Evolutionary conservation across 2,329 filamentous ascomycete genomes (phyloP).

Genomic region (Metarhizium anisopliae): DNA sequence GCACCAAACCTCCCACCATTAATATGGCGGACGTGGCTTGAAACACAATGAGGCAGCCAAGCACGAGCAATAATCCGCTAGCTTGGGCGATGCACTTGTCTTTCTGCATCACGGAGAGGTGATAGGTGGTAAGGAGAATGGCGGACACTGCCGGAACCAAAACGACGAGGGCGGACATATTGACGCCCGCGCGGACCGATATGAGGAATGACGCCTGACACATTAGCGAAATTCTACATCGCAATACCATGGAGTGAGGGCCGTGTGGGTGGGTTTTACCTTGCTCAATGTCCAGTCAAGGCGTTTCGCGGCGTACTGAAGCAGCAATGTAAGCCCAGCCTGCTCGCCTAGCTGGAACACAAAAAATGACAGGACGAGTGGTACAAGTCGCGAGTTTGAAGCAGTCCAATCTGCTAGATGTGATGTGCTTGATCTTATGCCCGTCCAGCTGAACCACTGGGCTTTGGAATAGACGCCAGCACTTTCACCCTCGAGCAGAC

Average conservation of each 20-base stretch:
- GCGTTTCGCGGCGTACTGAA: constrained; percentile 8
- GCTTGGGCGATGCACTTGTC: constrained; percentile 10
- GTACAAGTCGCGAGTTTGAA: not conserved
- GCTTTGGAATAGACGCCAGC: too few species aligned
- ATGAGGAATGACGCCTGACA: constrained; percentile 6
- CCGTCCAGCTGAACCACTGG: too few species aligned
- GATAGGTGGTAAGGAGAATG: not conserved
- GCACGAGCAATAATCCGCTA: constrained; percentile 7
- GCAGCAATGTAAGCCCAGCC: not conserved
- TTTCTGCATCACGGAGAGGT: constrained; percentile 1
- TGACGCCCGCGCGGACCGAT: constrained; percentile 9
- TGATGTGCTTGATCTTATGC: not conserved
- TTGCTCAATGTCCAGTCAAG: constrained; percentile 10
- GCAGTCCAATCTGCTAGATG: not conserved
- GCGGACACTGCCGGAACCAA: constrained; percentile 5
- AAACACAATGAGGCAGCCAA: constrained; percentile 7
- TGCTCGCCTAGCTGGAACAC: constrained; percentile 5
- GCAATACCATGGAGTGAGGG: too few species aligned
- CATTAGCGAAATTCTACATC: too few species aligned
- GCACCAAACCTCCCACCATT: constrained; percentile 5
- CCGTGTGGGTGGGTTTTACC: constrained; percentile 6
- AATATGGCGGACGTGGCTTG: constrained; percentile 4
- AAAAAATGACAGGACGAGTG: not conserved
- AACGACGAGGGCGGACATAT: constrained; percentile 6
- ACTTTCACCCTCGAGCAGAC: too few species aligned